Evolutionary conservation across 495 filamentous ascomycete species (phyloP), one percentile per base, ranked within the genome.

Genomic region (Aspergillus haitiensis): DNA sequence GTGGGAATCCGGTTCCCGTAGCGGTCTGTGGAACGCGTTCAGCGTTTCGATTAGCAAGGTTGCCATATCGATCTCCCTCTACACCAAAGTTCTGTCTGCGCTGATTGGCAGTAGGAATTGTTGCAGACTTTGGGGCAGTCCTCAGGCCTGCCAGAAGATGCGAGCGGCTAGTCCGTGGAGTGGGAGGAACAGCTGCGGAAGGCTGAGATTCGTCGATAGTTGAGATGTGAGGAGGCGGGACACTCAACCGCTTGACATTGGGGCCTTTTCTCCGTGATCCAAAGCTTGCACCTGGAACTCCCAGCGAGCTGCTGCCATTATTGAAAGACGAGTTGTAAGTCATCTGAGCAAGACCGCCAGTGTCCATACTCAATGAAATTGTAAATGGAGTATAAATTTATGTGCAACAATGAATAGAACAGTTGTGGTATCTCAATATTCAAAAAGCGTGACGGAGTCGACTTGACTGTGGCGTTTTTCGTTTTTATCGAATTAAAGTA

Each of bases 291-390:
- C 82, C 76, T 15, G 91, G 87, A 72, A 88, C 85, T 59, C 87
- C 88, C 67, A 94, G 77, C 63, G 80, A 81, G 61, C 67, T 69
- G 71, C 67, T 68, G 71, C 85, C 86, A 77, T 83, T 81, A 73
- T 82, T 79, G 73, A 83, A 81, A 69, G 84, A 79, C 65, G 79
- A 88, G 78, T 89, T 88, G 83, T 93, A 95, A 75, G 91, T 88
- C 95, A 98, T 98, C 82, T 96, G 94, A 92, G 93, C 88, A 82
- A 97, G 91, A 92, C 92, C 92, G 84, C 93, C 94, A 84, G 93
- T 86, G 92, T 96, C 88, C 86, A 96, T 94, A 83, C 88, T 92
- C 89, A 87, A 79, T 58, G 61, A 59, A 64, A 39, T 51, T 67
- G 54, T 56, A 61, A 40, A 56, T 56, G 36, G 59, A 66, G 45